phyloP scores from a whole-genome alignment of 805 yeast genomes.

The Yarrowia sp. region DNA sequence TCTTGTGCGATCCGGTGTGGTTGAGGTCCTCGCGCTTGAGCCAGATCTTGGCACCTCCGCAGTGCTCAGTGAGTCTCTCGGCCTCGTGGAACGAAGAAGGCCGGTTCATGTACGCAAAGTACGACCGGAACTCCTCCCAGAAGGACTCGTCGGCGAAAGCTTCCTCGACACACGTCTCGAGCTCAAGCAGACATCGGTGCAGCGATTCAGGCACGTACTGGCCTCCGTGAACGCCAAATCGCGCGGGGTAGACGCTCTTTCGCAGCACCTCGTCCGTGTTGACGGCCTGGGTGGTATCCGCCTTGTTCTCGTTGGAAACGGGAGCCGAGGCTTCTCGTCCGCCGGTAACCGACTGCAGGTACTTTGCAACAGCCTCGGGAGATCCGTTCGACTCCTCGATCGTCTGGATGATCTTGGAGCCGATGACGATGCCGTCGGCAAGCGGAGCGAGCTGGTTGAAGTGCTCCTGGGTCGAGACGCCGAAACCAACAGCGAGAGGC shows the following conservation, averaged over 20 bases:
- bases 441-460: slow-evolving; percentile 70
- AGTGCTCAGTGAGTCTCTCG: slow-evolving; percentile 80
- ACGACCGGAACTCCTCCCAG: slow-evolving; percentile 86
- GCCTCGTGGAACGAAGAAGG: slow-evolving; percentile 93
- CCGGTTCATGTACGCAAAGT: slow-evolving; percentile 92
- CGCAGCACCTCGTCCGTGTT: slow-evolving; percentile 23
- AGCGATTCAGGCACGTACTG: slow-evolving; percentile 97
- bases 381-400: slow-evolving; percentile 55
- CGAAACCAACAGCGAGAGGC: slow-evolving; percentile 95
- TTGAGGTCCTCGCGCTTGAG: slow-evolving; percentile 87
- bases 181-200: slow-evolving; percentile 84
- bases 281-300: slow-evolving; percentile 15
- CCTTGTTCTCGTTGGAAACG: slow-evolving; percentile 4
- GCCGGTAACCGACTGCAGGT: slow-evolving; percentile 66
- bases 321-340: slow-evolving; percentile 39
- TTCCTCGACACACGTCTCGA: slow-evolving; percentile 81
- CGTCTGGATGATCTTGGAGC: slow-evolving; percentile 74
- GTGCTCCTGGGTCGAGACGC: slow-evolving; percentile 92
- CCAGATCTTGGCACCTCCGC: slow-evolving; percentile 97
- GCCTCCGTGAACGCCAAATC: slow-evolving; percentile 96
- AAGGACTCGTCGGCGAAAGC: slow-evolving; percentile 87
- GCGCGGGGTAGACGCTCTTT: slow-evolving; percentile 51
- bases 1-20: slow-evolving; percentile 50
- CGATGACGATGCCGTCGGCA: slow-evolving; percentile 96
- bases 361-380: slow-evolving; percentile 60